Base-by-base conservation (phyloP, 2,329 filamentous ascomycete species). In the Aspergillus sp. region DNA sequence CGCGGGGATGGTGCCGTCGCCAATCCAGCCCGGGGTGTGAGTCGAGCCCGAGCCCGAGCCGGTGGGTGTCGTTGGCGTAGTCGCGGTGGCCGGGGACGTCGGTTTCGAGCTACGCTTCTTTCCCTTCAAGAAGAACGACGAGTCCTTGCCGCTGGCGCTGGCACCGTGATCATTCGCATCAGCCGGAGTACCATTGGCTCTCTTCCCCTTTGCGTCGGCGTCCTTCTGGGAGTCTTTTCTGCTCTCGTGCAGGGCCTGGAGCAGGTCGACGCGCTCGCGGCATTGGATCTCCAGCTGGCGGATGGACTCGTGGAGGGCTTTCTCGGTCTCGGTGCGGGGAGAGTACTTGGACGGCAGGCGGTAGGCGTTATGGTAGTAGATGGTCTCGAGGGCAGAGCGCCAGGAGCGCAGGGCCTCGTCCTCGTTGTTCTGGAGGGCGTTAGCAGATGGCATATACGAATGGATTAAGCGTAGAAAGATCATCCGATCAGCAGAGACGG, bases 321-420 rank as follows among this genome's bases (percentile, higher is more conserved):
- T 81, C 54, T 96, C 89, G 1, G 85, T 93, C 60, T 93, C 85
- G 31, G 78, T 80, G 49, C 78, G 77, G 13, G 85, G 78, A 8
- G 70, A 67, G 53, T 83, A 83, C 41, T 72, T 77, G 29, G 77
- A 69, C 28, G 82, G 74, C 26, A 83, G 70, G 52, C 78, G 79
- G 56, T 81, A 83, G 37, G 83, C 78, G 57, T 86, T 82, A 61
- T 91, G 81, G 51, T 88, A 83, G 56, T 83, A 81, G 50, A 98
- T 93, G 42, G 88, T 81, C 44, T 89, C 82, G 34, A 96, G 79
- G 3, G 88, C 89, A 37, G 77, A 76, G 55, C 77, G 82, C 91
- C 91, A 98, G 53, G 85, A 88, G 51, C 85, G 75, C 58, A 93
- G 74, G 10, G 91, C 89, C 69, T 96, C 89, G 36, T 73, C 68